Conservation (phyloP, 2,329 filamentous ascomycete genomes). For the Epichloe gansuensis region DNA sequence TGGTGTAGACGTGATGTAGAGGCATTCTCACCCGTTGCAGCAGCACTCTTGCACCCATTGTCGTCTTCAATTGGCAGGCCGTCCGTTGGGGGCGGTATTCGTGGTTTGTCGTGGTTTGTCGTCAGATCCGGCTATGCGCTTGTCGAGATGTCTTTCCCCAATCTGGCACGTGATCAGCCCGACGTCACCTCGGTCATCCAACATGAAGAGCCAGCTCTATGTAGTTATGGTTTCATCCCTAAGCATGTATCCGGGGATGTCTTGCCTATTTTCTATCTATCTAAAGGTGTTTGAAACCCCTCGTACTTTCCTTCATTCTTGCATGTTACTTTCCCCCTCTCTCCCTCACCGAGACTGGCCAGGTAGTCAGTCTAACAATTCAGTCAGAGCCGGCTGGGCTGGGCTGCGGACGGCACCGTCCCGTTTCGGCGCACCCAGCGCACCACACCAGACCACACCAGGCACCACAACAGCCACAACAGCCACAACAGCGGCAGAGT, state of each 20-base stretch:
- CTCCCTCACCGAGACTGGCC: too few species aligned
- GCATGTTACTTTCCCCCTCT: too few species aligned
- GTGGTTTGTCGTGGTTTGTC: constrained; percentile 13
- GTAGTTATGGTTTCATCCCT: too few species aligned
- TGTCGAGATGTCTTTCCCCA: constrained; percentile 6
- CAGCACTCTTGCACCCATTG: constrained; percentile 48
- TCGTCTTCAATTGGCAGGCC: constrained; percentile 32
- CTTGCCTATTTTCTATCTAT: too few species aligned
- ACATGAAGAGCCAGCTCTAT: too few species aligned
- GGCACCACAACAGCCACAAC: too few species aligned
- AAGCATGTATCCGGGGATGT: too few species aligned
- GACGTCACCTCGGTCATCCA: constrained; percentile 1
- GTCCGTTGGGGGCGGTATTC: constrained; percentile 13
- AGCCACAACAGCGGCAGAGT: background rate
- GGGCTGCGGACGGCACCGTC: constrained; percentile 1
- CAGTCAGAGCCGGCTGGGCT: background rate
- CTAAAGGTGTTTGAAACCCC: too few species aligned
- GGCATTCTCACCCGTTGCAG: constrained; percentile 37
- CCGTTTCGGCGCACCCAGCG: background rate
- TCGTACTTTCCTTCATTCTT: too few species aligned
- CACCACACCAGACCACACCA: background rate
- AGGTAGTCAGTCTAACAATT: too few species aligned
- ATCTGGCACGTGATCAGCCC: constrained; percentile 6
- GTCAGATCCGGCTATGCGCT: constrained; percentile 6
- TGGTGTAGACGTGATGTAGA: constrained; percentile 2